Percentiles rank a stretch among this genome's conserved stretches.
Conservation (phyloP, 345 rosid species). For the Salix arbutifolia region DNA sequence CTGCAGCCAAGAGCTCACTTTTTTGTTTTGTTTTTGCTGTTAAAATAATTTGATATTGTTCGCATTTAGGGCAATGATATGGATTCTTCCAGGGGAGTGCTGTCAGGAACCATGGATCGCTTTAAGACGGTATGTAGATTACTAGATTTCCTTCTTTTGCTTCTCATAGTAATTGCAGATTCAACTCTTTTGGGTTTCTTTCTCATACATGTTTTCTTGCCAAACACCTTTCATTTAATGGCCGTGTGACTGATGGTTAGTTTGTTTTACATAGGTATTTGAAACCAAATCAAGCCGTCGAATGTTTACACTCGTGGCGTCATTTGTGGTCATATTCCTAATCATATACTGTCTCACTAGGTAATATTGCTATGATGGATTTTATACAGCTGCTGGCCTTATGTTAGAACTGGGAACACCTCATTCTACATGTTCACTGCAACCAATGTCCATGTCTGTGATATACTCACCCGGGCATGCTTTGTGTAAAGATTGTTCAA, state of each 20-base stretch:
- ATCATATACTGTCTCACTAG: constrained; percentile 78
- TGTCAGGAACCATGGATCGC: constrained; percentile 94
- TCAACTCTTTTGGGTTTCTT: neutral
- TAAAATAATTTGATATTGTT: constrained; percentile 12
- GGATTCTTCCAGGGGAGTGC: constrained; percentile 88
- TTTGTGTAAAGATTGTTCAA: constrained; percentile 24
- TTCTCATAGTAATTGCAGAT: constrained; percentile 5
- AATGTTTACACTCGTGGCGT: constrained; percentile 82
- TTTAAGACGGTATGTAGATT: constrained; percentile 64
- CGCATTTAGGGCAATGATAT: constrained; percentile 73
- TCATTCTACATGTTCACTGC: constrained; percentile 6
- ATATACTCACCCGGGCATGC: constrained; percentile 9
- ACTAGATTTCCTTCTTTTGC: neutral
- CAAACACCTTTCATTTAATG: neutral
- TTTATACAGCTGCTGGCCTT: constrained; percentile 9
- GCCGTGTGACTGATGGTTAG: constrained; percentile 4
- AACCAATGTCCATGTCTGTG: constrained; percentile 24
- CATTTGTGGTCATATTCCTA: constrained; percentile 76
- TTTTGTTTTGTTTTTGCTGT: constrained; percentile 14
- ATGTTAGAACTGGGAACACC: constrained; percentile 20
- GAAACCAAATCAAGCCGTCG: constrained; percentile 92
- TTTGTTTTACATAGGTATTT: constrained; percentile 49
- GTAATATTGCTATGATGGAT: constrained; percentile 26
- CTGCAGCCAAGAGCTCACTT: neutral
- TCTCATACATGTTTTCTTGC: neutral